phyloP scores from a whole-genome alignment of 306 rosid species.

The Castanea crenata region DNA sequence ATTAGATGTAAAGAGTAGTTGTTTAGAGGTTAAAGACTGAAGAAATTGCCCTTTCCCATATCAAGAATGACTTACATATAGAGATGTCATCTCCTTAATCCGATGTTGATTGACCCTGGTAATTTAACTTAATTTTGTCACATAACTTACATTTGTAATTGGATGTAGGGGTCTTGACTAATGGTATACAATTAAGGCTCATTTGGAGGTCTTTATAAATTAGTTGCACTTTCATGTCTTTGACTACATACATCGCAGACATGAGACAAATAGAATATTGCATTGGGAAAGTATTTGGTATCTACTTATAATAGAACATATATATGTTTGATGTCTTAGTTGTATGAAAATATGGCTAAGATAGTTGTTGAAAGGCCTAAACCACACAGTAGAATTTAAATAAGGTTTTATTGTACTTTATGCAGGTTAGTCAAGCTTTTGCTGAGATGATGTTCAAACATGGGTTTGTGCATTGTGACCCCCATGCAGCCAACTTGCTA shows the following conservation, averaged over 20 bases:
- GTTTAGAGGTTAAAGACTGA: not conserved
- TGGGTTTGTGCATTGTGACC: conserved; percentile 99
- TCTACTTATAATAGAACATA: not conserved
- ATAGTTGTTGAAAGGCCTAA: not conserved
- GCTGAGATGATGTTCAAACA: conserved; percentile 99
- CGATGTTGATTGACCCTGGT: not conserved
- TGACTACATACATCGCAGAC: not conserved
- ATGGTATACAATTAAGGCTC: conserved; percentile 7
- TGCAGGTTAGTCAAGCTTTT: conserved; percentile 88
- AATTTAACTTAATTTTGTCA: not conserved
- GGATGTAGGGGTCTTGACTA: not conserved
- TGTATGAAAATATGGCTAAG: not conserved
- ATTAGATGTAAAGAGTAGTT: not conserved
- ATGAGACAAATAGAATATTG: conserved; percentile 2
- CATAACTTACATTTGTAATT: no score
- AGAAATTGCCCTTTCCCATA: not conserved
- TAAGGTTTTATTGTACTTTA: conserved; percentile 17
- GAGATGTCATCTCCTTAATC: not conserved
- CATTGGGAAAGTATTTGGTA: conserved; percentile 7
- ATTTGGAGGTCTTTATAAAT: not conserved
- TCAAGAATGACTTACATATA: not conserved
- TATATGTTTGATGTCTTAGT: no score
- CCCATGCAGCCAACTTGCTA: conserved; percentile 90
- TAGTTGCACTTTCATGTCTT: conserved; percentile 5
- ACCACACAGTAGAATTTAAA: not conserved